Conservation (phyloP, 345 rosid species). For the Mallotus nudiflorus region DNA sequence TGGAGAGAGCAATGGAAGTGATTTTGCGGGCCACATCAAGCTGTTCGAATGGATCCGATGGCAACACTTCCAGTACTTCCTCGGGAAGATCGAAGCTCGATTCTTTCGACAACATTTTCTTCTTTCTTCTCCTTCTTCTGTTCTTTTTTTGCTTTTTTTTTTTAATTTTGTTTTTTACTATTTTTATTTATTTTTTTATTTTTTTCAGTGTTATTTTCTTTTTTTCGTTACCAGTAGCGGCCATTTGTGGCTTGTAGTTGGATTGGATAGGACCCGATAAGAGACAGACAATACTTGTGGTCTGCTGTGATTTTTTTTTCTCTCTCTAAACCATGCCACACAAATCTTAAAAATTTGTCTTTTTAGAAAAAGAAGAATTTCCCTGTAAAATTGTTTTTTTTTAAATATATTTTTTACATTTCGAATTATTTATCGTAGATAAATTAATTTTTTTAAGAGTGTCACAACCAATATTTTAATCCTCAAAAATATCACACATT, state of each 20-base stretch:
- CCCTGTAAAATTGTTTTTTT: too few species aligned
- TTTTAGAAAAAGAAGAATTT: too few species aligned
- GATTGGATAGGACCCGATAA: not conserved
- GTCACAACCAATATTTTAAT: too few species aligned
- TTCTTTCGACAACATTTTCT: slow-evolving; percentile 43
- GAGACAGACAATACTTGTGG: not conserved
- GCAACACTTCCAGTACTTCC: slow-evolving; percentile 64
- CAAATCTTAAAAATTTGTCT: too few species aligned
- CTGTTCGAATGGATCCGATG: slow-evolving; percentile 93
- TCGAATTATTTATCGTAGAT: too few species aligned
- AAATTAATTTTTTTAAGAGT: too few species aligned
- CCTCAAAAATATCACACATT: too few species aligned
- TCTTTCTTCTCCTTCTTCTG: slow-evolving; percentile 3
- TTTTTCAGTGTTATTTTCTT: not conserved
- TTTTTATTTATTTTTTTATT: not conserved
- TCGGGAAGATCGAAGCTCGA: slow-evolving; percentile 75
- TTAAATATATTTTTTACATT: too few species aligned
- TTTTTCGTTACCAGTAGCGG: too few species aligned
- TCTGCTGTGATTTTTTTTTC: not conserved
- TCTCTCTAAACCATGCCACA: too few species aligned
- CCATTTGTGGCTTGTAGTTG: not conserved
- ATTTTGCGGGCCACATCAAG: slow-evolving; percentile 97
- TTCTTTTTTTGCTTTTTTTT: not conserved
- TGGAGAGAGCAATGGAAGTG: slow-evolving; percentile 88
- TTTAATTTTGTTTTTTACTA: not conserved